These are phyloP conservation scores for Lepraria neglecta DNA, from an alignment of 495 filamentous ascomycete genomes.

Conservation along the genomic window DNA sequence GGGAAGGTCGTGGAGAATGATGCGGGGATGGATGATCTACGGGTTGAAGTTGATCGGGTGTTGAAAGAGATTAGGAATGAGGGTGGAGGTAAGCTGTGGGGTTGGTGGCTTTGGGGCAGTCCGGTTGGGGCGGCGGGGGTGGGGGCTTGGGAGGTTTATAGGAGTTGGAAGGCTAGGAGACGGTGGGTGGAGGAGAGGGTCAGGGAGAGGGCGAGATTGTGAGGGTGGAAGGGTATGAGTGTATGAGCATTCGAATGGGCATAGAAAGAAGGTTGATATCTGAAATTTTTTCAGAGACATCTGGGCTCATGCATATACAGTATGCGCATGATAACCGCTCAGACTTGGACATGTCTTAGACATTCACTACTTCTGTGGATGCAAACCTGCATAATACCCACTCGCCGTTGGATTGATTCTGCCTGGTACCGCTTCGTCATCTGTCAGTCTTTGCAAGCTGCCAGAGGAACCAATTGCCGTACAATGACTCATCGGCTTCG, in stretches of 20 bases:
- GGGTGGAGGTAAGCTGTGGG: slow-evolving; percentile 75
- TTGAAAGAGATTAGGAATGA: slow-evolving; percentile 52
- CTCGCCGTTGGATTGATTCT: too few relatives aligned
- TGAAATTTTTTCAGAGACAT: too few relatives aligned
- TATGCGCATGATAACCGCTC: too few relatives aligned
- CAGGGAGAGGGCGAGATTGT: slow-evolving; percentile 30
- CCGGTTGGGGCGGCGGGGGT: slow-evolving; percentile 64
- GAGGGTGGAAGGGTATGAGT: neutral
- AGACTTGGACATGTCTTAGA: too few relatives aligned
- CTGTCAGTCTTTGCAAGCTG: neutral
- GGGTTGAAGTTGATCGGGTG: slow-evolving; percentile 53
- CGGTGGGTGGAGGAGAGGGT: slow-evolving; percentile 62
- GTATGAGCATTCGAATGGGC: neutral
- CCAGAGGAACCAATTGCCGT: too few relatives aligned
- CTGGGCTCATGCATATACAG: too few relatives aligned
- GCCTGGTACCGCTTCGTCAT: too few relatives aligned
- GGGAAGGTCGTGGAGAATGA: slow-evolving; percentile 90
- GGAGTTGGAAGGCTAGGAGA: slow-evolving; percentile 62
- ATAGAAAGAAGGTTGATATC: too few relatives aligned
- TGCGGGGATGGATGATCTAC: slow-evolving; percentile 58
- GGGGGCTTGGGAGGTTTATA: slow-evolving; percentile 60
- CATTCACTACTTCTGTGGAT: too few relatives aligned
- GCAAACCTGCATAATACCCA: too few relatives aligned
- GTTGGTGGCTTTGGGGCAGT: slow-evolving; percentile 59
- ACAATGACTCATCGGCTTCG: too few relatives aligned